Conservation (phyloP, 1,284 basidiomycete genomes). For the Trametes polyzona region DNA sequence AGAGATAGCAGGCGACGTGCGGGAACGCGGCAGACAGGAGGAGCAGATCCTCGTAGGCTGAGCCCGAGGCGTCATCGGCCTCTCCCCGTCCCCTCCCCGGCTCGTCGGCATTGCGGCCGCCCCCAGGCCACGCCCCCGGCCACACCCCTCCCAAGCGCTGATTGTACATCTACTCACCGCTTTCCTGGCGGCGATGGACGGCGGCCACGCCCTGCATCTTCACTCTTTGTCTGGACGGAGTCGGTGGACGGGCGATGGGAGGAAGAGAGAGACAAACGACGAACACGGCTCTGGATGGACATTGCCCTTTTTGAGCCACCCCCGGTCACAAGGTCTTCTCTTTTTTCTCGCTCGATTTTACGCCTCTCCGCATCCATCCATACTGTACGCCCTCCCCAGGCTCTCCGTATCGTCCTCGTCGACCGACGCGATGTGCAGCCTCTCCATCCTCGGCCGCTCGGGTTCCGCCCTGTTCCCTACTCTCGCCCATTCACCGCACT, state of each 20-base stretch:
- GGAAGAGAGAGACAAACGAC: neutral
- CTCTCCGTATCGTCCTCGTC: neutral
- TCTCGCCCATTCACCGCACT: conserved; percentile 2
- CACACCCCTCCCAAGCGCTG: neutral
- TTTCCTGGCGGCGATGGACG: conserved; percentile 1
- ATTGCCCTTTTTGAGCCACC: neutral
- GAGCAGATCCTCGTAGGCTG: neutral
- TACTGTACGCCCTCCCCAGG: neutral
- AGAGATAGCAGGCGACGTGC: neutral
- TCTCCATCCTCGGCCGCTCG: neutral
- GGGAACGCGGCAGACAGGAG: neutral
- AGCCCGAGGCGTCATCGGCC: too few relatives aligned
- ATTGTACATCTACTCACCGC: conserved; percentile 4
- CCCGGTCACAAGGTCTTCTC: conserved; percentile 4
- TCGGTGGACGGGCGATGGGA: too few relatives aligned
- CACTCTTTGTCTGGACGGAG: neutral
- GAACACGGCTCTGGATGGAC: neutral
- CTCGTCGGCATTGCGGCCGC: conserved; percentile 5
- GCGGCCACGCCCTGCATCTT: neutral
- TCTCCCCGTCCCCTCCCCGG: neutral
- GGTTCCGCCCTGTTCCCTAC: too few relatives aligned
- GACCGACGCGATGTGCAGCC: neutral
- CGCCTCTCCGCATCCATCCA: neutral
- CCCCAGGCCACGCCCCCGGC: conserved; percentile 2
- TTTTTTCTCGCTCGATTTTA: neutral